Conservation (phyloP, 164 flowering plant genomes). For the Aristolochia fimbriata region DNA sequence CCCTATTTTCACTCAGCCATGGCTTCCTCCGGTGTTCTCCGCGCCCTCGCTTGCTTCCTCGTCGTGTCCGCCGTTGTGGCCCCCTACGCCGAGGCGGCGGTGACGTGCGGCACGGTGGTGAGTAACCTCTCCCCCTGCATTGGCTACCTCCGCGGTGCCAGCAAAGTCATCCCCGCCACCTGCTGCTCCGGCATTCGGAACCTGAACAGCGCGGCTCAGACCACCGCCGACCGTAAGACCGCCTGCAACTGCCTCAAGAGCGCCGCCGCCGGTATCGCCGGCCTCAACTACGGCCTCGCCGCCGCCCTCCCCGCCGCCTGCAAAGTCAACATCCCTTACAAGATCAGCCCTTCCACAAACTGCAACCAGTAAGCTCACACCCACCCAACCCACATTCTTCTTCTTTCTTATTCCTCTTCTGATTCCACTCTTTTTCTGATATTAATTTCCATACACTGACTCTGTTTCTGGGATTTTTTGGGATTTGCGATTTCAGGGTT, state of each 20-base stretch:
- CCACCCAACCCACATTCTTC: too few relatives aligned
- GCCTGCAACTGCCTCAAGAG: conserved; percentile 4
- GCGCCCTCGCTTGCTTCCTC: too few relatives aligned
- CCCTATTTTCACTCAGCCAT: too few relatives aligned
- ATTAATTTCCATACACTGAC: too few relatives aligned
- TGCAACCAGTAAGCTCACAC: background rate
- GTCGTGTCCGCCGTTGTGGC: background rate
- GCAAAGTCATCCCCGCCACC: background rate
- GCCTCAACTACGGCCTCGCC: background rate
- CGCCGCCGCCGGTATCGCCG: background rate
- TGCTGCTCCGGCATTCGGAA: conserved; percentile 1
- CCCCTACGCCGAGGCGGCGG: background rate
- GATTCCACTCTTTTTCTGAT: too few relatives aligned
- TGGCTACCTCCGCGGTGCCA: background rate
- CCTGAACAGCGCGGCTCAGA: background rate
- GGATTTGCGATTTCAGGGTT: too few relatives aligned
- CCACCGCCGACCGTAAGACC: background rate
- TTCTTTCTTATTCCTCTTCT: too few relatives aligned
- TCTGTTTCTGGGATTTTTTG: too few relatives aligned
- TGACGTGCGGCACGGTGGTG: background rate
- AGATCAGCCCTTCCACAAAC: background rate
- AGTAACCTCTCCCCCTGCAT: background rate
- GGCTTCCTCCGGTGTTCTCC: too few relatives aligned
- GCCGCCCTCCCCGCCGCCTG: background rate
- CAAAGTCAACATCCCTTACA: background rate